A percentile compares a stretch with the other conserved stretches of the same genome.
Evolutionary conservation across 768 basidiomycete genomes (phyloP).

Genomic region (Tephrocybe sp.): DNA sequence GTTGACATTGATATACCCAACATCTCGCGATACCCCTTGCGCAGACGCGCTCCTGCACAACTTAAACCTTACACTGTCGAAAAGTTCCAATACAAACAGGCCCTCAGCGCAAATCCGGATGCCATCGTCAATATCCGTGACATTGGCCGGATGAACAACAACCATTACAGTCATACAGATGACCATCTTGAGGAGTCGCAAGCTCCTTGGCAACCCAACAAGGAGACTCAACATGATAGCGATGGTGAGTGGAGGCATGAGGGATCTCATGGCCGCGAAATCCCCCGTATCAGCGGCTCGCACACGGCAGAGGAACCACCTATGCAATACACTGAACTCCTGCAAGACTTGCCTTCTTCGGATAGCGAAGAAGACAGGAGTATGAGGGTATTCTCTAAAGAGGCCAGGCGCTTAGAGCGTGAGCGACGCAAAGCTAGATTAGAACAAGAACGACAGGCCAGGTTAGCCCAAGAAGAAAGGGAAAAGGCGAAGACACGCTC

Average conservation of each 20-base stretch:
- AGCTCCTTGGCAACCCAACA: conserved; percentile 20
- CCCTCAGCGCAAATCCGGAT: conserved; percentile 58
- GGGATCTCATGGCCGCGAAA: not conserved
- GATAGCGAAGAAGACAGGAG: conserved; percentile 39
- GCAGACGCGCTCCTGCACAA: conserved; percentile 55
- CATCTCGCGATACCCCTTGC: conserved; percentile 50
- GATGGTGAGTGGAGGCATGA: conserved; percentile 9
- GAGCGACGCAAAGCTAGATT: not conserved
- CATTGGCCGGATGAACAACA: conserved; percentile 25
- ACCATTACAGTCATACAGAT: conserved; percentile 26
- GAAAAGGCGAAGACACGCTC: conserved; percentile 11
- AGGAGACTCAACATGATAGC: conserved; percentile 21
- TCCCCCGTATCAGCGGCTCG: not conserved
- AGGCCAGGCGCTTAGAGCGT: conserved; percentile 24
- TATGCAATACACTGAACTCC: conserved; percentile 31
- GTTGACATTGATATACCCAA: conserved; percentile 7
- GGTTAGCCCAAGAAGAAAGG: conserved; percentile 12
- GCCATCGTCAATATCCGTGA: conserved; percentile 59
- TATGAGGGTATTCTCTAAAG: conserved; percentile 30
- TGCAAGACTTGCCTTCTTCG: conserved; percentile 38
- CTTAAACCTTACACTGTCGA: conserved; percentile 64
- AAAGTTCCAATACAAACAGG: conserved; percentile 47
- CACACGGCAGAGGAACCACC: conserved; percentile 9
- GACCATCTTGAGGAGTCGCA: conserved; percentile 32
- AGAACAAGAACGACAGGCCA: conserved; percentile 1